Evolutionary conservation across 2,329 filamentous ascomycete species (phyloP), one percentile per base, ranked within the genome.

Genomic region (Aspergillus neoniger): DNA sequence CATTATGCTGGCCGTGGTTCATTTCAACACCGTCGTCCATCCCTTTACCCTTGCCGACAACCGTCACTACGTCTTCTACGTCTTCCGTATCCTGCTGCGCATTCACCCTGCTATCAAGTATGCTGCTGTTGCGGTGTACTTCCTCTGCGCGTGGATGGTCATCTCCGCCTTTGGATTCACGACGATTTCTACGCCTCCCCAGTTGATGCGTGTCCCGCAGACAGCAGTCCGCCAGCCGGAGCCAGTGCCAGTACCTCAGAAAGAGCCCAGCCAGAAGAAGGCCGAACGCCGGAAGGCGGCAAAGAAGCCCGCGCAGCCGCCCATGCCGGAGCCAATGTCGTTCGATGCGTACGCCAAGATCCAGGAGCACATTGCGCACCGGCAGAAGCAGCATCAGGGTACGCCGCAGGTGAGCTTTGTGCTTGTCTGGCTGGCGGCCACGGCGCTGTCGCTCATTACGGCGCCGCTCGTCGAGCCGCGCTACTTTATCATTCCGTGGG

Each of bases 1-100:
- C 5, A 38, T 79, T 8, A 84, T 83, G 65, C 68, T 82, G 17
- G 69, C 74, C 6, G 76, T 82, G 2, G 87, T 97, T 23, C 85
- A 86, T 63, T 89, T 85, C 82, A 98, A 97, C 82, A 99, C 95
- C 36, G 89, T 96, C 64, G 86, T 98, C 47, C 95, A 99, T 72
- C 94, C 95, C 0, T 99, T 98, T 74, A 96, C 93, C 0, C 84
- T 98, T 0, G 95, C 95, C 36, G 95, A 99, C 76, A 99, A 99
- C 76, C 84, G 95, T 2, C 95, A 99, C 75, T 99, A 96, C 79
- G 89, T 96, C 74, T 99, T 99, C 76, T 99, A 99, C 78, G 82
- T 96, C 62, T 99, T 99, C 81, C 88, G 92, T 1, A 87, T 92
- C 70, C 88, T 90, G 5, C 88, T 98, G 39, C 84, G 90, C 2